A percentile compares a stretch with the other conserved stretches of the same genome.
Conservation (phyloP, 805 yeast genomes). For the Teunomyces panamensis region DNA sequence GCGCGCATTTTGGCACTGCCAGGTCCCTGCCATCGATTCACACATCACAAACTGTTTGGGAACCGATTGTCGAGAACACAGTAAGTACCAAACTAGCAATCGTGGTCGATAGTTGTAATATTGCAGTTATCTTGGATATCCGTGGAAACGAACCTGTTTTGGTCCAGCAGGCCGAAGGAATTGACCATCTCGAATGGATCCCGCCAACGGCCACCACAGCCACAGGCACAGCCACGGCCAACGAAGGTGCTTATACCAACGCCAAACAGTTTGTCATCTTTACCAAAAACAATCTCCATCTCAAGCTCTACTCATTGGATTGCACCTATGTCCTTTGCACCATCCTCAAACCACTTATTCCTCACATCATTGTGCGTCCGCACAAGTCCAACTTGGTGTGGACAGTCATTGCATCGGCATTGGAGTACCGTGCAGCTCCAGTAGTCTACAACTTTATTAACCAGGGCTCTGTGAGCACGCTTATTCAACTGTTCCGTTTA, state of each 20-base stretch:
- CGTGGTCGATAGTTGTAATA: constrained; percentile 15
- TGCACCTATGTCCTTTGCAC: constrained; percentile 30
- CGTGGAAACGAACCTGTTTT: constrained; percentile 24
- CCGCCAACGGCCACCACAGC: constrained; percentile 15
- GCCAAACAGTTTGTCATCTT: constrained; percentile 32
- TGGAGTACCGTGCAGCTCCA: constrained; percentile 17
- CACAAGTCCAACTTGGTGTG: constrained; percentile 20
- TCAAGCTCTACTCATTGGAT: constrained; percentile 36
- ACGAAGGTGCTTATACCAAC: constrained; percentile 30
- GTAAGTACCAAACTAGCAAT: constrained; percentile 31
- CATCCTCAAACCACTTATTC: constrained; percentile 30
- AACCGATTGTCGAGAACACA: constrained; percentile 8
- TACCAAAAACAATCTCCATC: constrained; percentile 23
- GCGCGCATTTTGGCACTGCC: not conserved
- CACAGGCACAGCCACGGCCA: not conserved
- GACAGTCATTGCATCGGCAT: constrained; percentile 28
- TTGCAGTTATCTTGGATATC: constrained; percentile 25
- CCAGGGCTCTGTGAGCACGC: constrained; percentile 28
- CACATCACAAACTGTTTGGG: constrained; percentile 18
- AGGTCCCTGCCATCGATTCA: not conserved
- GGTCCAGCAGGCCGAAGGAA: constrained; percentile 31
- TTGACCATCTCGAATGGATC: constrained; percentile 34
- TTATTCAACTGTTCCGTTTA: constrained; percentile 20
- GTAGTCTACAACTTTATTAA: constrained; percentile 28
- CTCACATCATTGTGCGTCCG: constrained; percentile 17